These are phyloP conservation scores for Acer yangbiense DNA, from an alignment of 345 rosid species.

Conservation along the genomic window DNA sequence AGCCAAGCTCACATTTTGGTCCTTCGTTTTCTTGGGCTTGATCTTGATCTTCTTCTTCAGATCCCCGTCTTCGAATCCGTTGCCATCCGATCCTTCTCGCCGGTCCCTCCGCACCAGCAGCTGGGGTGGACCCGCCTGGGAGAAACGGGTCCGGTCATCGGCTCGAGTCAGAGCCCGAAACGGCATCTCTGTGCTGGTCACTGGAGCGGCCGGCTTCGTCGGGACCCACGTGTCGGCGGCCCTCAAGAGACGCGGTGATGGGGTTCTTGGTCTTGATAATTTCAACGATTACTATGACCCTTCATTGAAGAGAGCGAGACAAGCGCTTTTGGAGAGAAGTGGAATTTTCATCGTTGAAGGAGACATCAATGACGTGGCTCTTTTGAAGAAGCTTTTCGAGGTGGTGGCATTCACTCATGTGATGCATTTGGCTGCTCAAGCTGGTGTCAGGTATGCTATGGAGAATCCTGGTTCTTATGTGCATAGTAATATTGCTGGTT, in stretches of 20 bases:
- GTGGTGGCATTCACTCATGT: slow-evolving; percentile 81
- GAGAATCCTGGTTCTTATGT: slow-evolving; percentile 81
- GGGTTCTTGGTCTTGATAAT: slow-evolving; percentile 82
- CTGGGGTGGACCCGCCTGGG: slow-evolving; percentile 88
- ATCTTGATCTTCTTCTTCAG: slow-evolving; percentile 85
- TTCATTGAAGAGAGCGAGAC: slow-evolving; percentile 82
- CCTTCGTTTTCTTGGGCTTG: slow-evolving; percentile 69
- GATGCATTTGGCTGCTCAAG: slow-evolving; percentile 93
- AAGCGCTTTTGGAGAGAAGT: slow-evolving; percentile 69
- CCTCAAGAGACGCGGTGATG: slow-evolving; percentile 83
- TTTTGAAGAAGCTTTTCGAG: slow-evolving; percentile 74
- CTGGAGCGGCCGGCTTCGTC: slow-evolving; percentile 93
- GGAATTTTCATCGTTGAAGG: slow-evolving; percentile 88
- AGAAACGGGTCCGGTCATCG: slow-evolving; percentile 64
- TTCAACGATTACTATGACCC: slow-evolving; percentile 95
- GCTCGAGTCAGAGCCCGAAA: slow-evolving; percentile 64
- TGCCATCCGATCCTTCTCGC: slow-evolving; percentile 74
- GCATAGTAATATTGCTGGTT: slow-evolving; percentile 85
- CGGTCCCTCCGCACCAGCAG: slow-evolving; percentile 70
- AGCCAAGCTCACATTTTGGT: slow-evolving; percentile 84
- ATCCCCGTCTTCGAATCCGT: slow-evolving; percentile 61
- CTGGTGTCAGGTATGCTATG: slow-evolving; percentile 92
- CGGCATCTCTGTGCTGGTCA: slow-evolving; percentile 79
- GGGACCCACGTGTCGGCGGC: slow-evolving; percentile 90
- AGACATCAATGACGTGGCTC: slow-evolving; percentile 75